phyloP scores from a whole-genome alignment of 345 rosid genomes.

The Eucalyptus shirleyi region DNA sequence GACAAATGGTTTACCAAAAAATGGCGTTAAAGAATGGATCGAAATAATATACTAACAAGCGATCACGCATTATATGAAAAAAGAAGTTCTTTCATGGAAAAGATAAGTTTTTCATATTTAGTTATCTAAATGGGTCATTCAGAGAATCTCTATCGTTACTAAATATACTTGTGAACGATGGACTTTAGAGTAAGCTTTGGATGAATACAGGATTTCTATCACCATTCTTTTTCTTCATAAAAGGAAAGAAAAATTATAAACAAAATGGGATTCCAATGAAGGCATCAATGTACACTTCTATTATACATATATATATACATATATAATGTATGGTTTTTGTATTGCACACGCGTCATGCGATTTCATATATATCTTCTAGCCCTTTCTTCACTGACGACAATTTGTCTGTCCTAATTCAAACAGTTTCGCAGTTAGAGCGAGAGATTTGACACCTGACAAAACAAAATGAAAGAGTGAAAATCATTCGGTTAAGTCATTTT shows the following conservation, averaged over 20 bases:
- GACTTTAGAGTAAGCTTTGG: neutral
- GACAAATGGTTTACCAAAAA: neutral
- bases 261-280: neutral
- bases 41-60: neutral
- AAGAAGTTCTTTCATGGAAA: neutral
- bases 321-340: neutral
- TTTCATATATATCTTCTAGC: neutral
- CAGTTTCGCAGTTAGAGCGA: neutral
- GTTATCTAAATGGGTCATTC: neutral
- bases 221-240: neutral
- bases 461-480: neutral
- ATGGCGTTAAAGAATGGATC: neutral
- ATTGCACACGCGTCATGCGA: neutral
- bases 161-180: neutral
- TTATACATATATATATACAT: too few relatives aligned
- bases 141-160: rapidly evolving
- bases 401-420: neutral
- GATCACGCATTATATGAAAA: neutral
- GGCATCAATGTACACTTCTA: neutral
- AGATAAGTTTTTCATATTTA: neutral
- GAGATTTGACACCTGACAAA: neutral
- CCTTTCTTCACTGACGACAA: neutral
- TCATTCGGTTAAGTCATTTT: neutral
- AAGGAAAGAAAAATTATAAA: too few relatives aligned
- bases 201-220: neutral